These are phyloP conservation scores for Xylaria sp. DNA, from an alignment of 2,329 filamentous ascomycete genomes.

Conservation along the genomic window DNA sequence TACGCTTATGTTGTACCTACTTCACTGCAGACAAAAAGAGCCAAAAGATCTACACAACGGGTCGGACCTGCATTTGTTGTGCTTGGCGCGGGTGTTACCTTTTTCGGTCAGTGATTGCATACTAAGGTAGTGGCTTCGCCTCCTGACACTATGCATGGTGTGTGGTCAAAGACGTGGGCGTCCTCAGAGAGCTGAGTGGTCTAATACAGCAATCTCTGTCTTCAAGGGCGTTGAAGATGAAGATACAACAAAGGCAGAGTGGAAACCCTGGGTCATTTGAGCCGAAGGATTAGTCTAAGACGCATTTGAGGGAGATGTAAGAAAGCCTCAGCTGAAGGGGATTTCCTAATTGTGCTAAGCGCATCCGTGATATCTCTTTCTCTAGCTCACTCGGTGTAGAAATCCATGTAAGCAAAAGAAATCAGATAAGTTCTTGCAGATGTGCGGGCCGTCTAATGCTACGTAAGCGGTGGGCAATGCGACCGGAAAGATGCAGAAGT, in stretches of 20 bases:
- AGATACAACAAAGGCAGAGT: not conserved
- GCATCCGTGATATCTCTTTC: not conserved
- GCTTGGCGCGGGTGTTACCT: constrained; percentile 24
- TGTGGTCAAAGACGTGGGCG: not conserved
- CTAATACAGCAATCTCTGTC: too few species aligned
- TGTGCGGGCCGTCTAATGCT: not conserved
- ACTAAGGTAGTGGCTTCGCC: not conserved
- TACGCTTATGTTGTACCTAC: not conserved
- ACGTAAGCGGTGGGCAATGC: not conserved
- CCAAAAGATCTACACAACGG: constrained; percentile 3
- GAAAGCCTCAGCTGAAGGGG: constrained; percentile 10
- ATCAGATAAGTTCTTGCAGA: not conserved
- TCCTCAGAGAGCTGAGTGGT: not conserved
- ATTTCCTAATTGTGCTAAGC: constrained; percentile 25
- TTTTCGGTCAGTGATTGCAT: constrained; percentile 15
- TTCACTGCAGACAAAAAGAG: not conserved
- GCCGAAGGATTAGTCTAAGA: not conserved
- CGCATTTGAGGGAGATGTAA: not conserved
- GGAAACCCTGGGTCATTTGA: not conserved
- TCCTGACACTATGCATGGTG: not conserved
- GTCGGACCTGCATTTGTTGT: constrained; percentile 15
- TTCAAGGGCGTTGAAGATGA: not conserved
- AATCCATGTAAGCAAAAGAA: constrained; percentile 1
- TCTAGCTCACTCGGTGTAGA: not conserved
- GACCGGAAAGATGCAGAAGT: not conserved